Percentiles rank a stretch among this genome's conserved stretches.
Conservation (phyloP, 495 filamentous ascomycete species). For the Annulohypoxylon bovei region DNA sequence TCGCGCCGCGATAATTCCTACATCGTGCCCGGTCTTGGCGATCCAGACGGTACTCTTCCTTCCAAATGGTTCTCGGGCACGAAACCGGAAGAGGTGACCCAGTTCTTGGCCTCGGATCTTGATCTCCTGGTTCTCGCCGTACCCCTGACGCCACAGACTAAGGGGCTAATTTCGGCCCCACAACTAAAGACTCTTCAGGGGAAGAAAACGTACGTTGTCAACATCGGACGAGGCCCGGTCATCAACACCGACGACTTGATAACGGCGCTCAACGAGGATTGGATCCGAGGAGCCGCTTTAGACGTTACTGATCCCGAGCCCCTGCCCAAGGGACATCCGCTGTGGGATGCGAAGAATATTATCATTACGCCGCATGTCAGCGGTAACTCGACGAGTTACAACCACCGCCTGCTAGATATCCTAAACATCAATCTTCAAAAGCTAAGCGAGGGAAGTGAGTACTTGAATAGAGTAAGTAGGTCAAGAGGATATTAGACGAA, state of each 20-base stretch:
- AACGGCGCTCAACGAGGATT: constrained; percentile 64
- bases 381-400: constrained; percentile 67
- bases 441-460: constrained; percentile 64
- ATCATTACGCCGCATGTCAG: constrained; percentile 85
- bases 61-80: constrained; percentile 77
- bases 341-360: constrained; percentile 80
- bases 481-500: constrained; percentile 67
- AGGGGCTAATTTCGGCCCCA: constrained; percentile 66
- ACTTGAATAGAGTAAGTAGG: constrained; percentile 75
- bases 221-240: constrained; percentile 78
- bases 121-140: constrained; percentile 80
- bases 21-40: constrained; percentile 79
- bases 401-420: constrained; percentile 67
- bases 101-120: constrained; percentile 74
- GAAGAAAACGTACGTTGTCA: constrained; percentile 71
- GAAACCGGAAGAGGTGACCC: constrained; percentile 65
- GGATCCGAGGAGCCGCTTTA: constrained; percentile 76
- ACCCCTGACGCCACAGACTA: constrained; percentile 76
- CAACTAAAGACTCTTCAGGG: constrained; percentile 73
- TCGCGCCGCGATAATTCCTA: constrained; percentile 71
- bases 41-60: constrained; percentile 77
- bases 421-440: constrained; percentile 69
- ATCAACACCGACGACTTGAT: constrained; percentile 76
- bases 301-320: constrained; percentile 93
- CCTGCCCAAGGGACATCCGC: constrained; percentile 70